Evolutionary conservation across 2,329 filamentous ascomycete species (phyloP), one percentile per base, ranked within the genome.

Genomic region (Simplicillium aogashimaense): DNA sequence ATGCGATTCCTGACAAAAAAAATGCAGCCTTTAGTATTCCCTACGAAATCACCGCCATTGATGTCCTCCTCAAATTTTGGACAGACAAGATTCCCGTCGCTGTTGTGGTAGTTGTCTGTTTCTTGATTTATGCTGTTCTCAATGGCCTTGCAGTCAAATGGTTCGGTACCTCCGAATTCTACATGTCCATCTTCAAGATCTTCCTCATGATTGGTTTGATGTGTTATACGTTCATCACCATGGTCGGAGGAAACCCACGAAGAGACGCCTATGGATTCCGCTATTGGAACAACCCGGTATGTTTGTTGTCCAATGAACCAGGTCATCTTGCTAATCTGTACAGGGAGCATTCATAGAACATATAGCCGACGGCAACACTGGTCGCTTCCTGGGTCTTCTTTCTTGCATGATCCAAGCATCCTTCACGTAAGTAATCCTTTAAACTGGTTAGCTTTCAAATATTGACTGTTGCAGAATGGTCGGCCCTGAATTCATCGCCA

Each of bases 281-380:
- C 35, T 83, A 83, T 54, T 87, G 81, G 78, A 72, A 66, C 35
- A 62, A 75, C 31, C 80, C 80, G 0, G 78, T 38, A 38, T n/a
- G n/a, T 17, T 17, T 25, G 7, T 10, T 20, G 15, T n/a, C 20
- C 20, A 25, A 18, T 36, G 20, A 8, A 25, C 7, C 7, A 18
- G 13, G n/a, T 17, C 5, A n/a, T 18, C 11, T 25, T 3, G 18
- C 18, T 36, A 36, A 36, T 36, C 25, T 11, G 14, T 37, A 8
- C 18, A 38, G 36, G 36, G 76, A 1, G 31, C 53, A 0, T 55
- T 57, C 41, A 69, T 66, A 3, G 72, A 77, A 45, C 64, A 76
- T 40, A 69, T 79, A 41, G 69, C 74, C 37, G 61, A 63, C 0
- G 82, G 81, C 1, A 53, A 68, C 32, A 66, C 82, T 0, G 83